A percentile compares a stretch with the other conserved stretches of the same genome.
Evolutionary conservation across 1,284 basidiomycete species (phyloP).

Genomic region (Malassezia brasiliensis): DNA sequence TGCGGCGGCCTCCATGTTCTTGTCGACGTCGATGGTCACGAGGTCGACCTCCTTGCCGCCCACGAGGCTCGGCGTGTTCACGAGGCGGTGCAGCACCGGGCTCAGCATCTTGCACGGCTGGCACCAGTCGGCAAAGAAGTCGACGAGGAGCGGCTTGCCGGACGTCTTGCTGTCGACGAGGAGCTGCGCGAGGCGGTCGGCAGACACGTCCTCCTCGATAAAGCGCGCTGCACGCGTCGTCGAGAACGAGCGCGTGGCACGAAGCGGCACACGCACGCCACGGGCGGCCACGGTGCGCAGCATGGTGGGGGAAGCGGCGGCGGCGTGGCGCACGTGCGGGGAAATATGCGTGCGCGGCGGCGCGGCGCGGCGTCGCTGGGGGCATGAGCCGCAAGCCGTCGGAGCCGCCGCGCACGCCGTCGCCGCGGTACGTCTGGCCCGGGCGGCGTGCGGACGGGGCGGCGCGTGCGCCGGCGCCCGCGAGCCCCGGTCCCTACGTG

Average conservation of each 20-base stretch:
- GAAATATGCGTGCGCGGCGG: neutral
- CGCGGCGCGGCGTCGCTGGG: neutral
- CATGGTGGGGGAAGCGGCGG: neutral
- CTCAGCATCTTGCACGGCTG: slow-evolving; percentile 38
- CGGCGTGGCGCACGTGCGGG: neutral
- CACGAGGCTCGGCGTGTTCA: slow-evolving; percentile 16
- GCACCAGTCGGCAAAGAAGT: slow-evolving; percentile 37
- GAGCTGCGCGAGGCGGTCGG: slow-evolving; percentile 10
- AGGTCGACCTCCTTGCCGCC: slow-evolving; percentile 24
- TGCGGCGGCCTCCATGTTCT: slow-evolving; percentile 23
- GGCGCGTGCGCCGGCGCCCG: too few relatives aligned
- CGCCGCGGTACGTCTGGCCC: neutral
- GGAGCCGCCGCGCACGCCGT: neutral
- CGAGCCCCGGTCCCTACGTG: neutral
- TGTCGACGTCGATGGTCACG: slow-evolving; percentile 31
- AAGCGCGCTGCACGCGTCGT: neutral
- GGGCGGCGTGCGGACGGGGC: neutral
- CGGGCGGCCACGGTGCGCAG: neutral
- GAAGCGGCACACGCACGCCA: neutral
- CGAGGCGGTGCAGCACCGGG: slow-evolving; percentile 24
- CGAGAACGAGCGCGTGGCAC: slow-evolving; percentile 4
- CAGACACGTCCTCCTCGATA: slow-evolving; percentile 15
- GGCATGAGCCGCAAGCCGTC: neutral
- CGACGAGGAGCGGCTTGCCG: slow-evolving; percentile 23
- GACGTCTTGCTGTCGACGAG: neutral